Base-by-base conservation (phyloP, 805 yeast genomes). In the Candida ulmi region DNA sequence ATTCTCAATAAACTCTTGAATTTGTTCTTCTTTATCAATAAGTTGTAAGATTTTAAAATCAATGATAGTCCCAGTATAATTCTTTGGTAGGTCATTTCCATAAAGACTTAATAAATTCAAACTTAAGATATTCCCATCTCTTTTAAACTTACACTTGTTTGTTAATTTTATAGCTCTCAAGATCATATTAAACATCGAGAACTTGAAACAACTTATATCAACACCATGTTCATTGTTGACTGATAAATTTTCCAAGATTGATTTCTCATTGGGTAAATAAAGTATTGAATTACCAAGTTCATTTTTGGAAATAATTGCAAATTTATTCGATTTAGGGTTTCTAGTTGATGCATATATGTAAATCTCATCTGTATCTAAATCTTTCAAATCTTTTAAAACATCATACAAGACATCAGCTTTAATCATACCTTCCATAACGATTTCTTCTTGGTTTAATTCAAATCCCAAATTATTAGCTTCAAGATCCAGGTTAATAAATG, bases 261-360 rank as follows among this genome's bases (percentile, higher is more conserved):
- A 65, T 48, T 72, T 69, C 35, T 75, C 83, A 43, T 70, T 72
- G 0, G 95, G 95, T 35, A 81, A 69, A 9, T 72, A 68, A 17
- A 86, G 64, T 51, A 82, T 80, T 30, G 86, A 78, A 37, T 70
- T 66, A 0, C 95, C 95, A 34, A 85, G 69, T n/a, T 80, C 83
- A 11, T 91, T 85, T 30, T 69, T 71, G 0, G 93, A 81, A 5
- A 83, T 72, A 38, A 88, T 52, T 4, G 69, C 69, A 2, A 62
- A 52, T 23, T 57, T 57, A 15, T 44, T 42, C 1, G 42, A 38
- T 16, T 39, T 47, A 18, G 50, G 41, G 17, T 45, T 52, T 8
- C 46, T 48, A 7, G 62, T 55, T 12, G 66, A 61, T 8, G 70
- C 72, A 49, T 69, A 74, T 1, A 76, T 37, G 34, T 68, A 72